These are phyloP conservation scores for Lindgomyces ingoldianus DNA, from an alignment of 495 filamentous ascomycete species.

Conservation along the genomic window DNA sequence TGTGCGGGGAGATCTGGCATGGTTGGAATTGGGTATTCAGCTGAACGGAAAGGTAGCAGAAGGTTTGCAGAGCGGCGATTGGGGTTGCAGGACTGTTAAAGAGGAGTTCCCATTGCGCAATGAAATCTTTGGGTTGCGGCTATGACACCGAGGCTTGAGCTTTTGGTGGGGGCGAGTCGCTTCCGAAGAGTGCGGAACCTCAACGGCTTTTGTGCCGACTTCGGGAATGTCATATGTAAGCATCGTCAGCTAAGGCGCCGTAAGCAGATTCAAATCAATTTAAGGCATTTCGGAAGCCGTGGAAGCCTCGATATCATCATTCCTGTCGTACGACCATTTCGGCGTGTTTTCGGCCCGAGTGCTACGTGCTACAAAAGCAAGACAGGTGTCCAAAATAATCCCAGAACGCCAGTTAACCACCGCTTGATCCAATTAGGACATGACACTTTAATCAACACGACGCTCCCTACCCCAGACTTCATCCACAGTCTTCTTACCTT, in stretches of 20 bases:
- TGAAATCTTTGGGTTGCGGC: conserved; percentile 8
- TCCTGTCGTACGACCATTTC: not conserved
- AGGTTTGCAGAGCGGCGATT: not conserved
- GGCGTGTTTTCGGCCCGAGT: not conserved
- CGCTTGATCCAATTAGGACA: not conserved
- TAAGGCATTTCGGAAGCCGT: not conserved
- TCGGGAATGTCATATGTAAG: conserved; percentile 14
- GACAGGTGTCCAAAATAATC: not conserved
- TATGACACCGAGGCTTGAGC: conserved; percentile 20
- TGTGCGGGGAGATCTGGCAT: conserved; percentile 45
- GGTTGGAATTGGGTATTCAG: not conserved
- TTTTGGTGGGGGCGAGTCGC: not conserved
- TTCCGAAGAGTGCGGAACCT: conserved; percentile 17
- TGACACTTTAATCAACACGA: conserved; percentile 40
- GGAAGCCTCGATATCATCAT: not conserved
- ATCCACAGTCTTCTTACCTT: conserved; percentile 73
- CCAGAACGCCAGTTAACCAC: no score
- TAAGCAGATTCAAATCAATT: conserved; percentile 27
- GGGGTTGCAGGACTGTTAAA: not conserved
- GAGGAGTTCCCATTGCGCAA: not conserved
- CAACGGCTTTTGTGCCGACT: conserved; percentile 4
- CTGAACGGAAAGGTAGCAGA: not conserved
- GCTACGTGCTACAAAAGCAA: not conserved
- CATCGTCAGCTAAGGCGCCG: not conserved
- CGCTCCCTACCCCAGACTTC: conserved; percentile 82